Evolutionary conservation across 495 filamentous ascomycete species (phyloP).

Genomic region (Podospora tetraspora): DNA sequence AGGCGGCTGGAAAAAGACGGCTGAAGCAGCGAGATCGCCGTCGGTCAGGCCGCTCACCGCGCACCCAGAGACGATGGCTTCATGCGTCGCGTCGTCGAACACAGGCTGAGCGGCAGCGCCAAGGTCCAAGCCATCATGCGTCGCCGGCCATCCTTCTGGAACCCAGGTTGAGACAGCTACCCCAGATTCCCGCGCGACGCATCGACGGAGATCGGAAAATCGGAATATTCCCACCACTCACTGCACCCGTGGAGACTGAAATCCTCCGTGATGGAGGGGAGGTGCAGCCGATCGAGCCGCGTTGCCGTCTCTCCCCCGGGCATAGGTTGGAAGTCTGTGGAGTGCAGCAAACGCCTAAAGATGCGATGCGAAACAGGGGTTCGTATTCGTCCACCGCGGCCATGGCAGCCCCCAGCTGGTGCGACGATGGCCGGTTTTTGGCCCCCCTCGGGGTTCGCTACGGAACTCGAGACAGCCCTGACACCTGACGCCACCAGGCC

Average conservation of each 20-base stretch:
- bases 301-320: neutral
- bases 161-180: neutral
- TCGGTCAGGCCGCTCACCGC: neutral
- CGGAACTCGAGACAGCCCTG: slow-evolving; percentile 8
- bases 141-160: neutral
- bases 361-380: slow-evolving; percentile 12
- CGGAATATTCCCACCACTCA: neutral
- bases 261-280: neutral
- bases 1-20: neutral
- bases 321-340: no score
- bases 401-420: neutral
- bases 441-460: neutral
- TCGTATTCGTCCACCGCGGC: neutral
- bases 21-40: neutral
- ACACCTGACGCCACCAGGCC: slow-evolving; percentile 3
- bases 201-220: neutral
- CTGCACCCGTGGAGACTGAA: no score
- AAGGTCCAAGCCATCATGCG: neutral
- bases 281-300: neutral
- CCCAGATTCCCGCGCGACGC: neutral
- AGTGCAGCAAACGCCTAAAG: no score
- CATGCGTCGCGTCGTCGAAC: neutral
- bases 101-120: neutral
- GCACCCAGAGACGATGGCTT: neutral
- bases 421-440: neutral